These are phyloP conservation scores for Leccinum longicurvipes DNA, from an alignment of 768 basidiomycete species.

Conservation along the genomic window DNA sequence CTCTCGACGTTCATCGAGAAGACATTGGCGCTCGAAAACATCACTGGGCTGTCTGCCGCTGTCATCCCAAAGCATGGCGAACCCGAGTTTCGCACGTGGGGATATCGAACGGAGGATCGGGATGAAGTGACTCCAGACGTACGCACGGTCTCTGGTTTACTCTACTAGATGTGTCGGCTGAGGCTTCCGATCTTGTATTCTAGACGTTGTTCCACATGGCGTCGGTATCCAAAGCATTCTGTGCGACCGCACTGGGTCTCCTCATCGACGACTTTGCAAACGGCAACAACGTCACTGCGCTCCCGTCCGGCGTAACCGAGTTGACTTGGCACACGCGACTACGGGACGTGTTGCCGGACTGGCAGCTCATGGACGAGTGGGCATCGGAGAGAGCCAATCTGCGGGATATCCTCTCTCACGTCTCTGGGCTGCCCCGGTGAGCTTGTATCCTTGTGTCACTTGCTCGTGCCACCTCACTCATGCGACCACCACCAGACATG, in stretches of 20 bases:
- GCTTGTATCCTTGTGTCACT: not conserved
- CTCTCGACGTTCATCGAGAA: slow-evolving; percentile 18
- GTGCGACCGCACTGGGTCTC: slow-evolving; percentile 37
- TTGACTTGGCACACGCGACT: slow-evolving; percentile 36
- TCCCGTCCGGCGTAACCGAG: slow-evolving; percentile 30
- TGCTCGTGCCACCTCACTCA: not conserved
- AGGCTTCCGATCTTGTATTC: not conserved
- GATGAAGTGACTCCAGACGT: slow-evolving; percentile 34
- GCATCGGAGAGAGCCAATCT: slow-evolving; percentile 37
- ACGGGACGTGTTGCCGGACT: slow-evolving; percentile 37
- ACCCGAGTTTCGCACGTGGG: slow-evolving; percentile 34
- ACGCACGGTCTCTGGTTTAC: not conserved
- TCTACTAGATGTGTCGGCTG: not conserved
- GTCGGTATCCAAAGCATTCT: slow-evolving; percentile 40
- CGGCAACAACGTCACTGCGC: slow-evolving; percentile 33
- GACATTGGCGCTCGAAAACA: slow-evolving; percentile 19
- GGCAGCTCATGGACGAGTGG: slow-evolving; percentile 40
- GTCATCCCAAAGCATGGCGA: slow-evolving; percentile 25
- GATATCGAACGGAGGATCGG: slow-evolving; percentile 34
- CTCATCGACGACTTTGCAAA: slow-evolving; percentile 41
- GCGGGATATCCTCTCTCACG: slow-evolving; percentile 39
- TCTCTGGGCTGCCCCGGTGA: slow-evolving; percentile 39
- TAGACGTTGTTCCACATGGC: slow-evolving; percentile 38
- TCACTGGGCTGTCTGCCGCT: slow-evolving; percentile 31
- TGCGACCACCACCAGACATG: slow-evolving; percentile 28